Evolutionary conservation across 805 yeast species (phyloP).

Genomic region (Lachancea mirantina): DNA sequence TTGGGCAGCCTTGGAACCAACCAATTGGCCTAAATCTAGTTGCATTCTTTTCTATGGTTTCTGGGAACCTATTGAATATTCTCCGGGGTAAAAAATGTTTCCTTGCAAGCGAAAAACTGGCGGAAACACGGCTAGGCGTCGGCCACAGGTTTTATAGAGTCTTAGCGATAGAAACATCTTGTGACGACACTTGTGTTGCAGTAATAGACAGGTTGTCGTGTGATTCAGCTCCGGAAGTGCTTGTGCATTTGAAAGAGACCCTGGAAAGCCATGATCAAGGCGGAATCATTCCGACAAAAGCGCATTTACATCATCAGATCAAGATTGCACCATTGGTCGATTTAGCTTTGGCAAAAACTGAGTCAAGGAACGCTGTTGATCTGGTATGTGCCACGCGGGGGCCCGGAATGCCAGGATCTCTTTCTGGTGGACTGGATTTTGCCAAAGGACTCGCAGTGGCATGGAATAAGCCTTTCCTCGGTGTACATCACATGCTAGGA

Average conservation of each 20-base stretch:
- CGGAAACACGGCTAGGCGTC: too few relatives aligned
- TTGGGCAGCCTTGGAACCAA: too few relatives aligned
- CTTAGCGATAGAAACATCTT: constrained; percentile 84
- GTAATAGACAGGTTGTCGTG: constrained; percentile 44
- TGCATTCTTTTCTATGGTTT: too few relatives aligned
- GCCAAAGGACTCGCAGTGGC: constrained; percentile 83
- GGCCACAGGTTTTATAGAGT: constrained; percentile 52
- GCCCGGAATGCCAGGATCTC: constrained; percentile 92
- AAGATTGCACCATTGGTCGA: constrained; percentile 46
- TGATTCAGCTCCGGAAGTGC: constrained; percentile 17
- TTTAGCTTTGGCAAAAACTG: constrained; percentile 31
- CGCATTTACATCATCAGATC: constrained; percentile 69
- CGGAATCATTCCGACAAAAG: constrained; percentile 83
- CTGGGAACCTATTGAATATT: too few relatives aligned
- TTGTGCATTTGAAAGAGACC: constrained; percentile 58
- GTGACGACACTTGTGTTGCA: constrained; percentile 93
- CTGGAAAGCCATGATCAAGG: constrained; percentile 61
- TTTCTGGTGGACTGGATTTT: constrained; percentile 72
- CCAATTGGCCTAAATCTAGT: too few relatives aligned
- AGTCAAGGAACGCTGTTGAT: constrained; percentile 41
- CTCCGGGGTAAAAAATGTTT: too few relatives aligned
- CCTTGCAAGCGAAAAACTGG: too few relatives aligned
- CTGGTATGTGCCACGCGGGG: constrained; percentile 88
- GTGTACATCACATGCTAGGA: constrained; percentile 95
- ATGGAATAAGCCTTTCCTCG: constrained; percentile 69